Base-by-base conservation (phyloP, 768 basidiomycete species). In the Boletus subparvulus region DNA sequence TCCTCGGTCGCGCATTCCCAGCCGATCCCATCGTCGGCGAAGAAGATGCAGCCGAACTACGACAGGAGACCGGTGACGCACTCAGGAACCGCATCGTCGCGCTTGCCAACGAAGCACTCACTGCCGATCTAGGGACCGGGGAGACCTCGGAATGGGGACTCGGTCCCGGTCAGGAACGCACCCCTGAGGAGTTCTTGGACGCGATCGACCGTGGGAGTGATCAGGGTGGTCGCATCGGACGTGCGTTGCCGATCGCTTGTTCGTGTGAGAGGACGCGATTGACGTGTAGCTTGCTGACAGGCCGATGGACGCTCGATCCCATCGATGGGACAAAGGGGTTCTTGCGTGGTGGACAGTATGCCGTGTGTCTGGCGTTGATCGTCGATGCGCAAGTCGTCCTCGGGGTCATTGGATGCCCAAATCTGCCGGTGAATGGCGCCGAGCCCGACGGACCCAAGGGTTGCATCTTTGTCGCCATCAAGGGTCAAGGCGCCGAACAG, bases 271-370 rank as follows among this genome's bases (percentile, higher is more conserved):
- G 12, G 14, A 28, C 24, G 17, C 28, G n/a, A 17, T 39, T 59
- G 17, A 60, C 7, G 19, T 40, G 7, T 43, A 28, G 28, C 28
- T 6, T 45, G 5, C 11, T 30, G 28, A 3, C 47, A 90, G 90
- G 88, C 28, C 86, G 90, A 79, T 93, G 91, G 91, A 90, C 88
- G 2, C 83, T 92, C 49, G 90, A 91, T 69, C 89, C 91, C 49
- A 93, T 97, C 55, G 94, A 96, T 71, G 94, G 94, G 8, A 97
- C 94, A 10, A 93, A 92, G 68, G 94, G 94, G 1, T 95, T 97
- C 78, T 78, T 96, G 21, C 83, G 94, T 5, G 92, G 92, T 4
- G 92, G 88, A 55, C 94, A 97, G 71, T 97, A 93, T 68, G 94
- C 94, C 6, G 91, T 97, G 19, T 96, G 94, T 70, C 74, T 97